These are phyloP conservation scores for Adansonia grandidieri DNA, from an alignment of 441 rosid genomes.

Conservation along the genomic window DNA sequence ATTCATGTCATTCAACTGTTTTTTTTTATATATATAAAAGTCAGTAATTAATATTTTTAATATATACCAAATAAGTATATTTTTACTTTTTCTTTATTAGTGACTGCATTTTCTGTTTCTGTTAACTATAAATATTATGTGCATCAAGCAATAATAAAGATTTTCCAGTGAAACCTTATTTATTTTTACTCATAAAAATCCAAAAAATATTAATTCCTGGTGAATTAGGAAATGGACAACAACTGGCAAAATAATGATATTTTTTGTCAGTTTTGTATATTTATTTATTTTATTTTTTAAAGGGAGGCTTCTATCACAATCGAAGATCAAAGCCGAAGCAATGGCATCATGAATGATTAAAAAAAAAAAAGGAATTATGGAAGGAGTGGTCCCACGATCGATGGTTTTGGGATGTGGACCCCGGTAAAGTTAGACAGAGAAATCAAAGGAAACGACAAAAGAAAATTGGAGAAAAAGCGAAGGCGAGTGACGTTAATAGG, in stretches of 20 bases:
- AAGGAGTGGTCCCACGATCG: conserved; percentile 12
- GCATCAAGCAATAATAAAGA: too few species aligned
- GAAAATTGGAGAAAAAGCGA: background rate
- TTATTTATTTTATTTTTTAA: background rate
- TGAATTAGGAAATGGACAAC: background rate
- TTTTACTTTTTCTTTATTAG: background rate
- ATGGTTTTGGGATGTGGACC: conserved; percentile 24
- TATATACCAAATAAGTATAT: too few species aligned
- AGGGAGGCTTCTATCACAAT: background rate
- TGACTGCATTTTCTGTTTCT: too few species aligned
- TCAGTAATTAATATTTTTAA: background rate
- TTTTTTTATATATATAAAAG: background rate
- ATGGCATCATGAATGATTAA: background rate
- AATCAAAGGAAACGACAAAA: conserved; percentile 22
- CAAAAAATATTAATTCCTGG: background rate
- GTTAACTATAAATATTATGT: too few species aligned
- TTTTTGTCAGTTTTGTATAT: background rate
- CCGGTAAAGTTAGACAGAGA: conserved; percentile 11
- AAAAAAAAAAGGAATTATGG: background rate
- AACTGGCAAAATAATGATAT: background rate
- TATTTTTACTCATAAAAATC: background rate
- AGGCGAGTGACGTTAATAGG: background rate
- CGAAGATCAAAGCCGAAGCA: conserved; percentile 10
- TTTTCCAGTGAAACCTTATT: too few species aligned
- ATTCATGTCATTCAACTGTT: background rate